Evolutionary conservation across 176 grass and related monocot species (phyloP).

Genomic region (Hordeum marinum): DNA sequence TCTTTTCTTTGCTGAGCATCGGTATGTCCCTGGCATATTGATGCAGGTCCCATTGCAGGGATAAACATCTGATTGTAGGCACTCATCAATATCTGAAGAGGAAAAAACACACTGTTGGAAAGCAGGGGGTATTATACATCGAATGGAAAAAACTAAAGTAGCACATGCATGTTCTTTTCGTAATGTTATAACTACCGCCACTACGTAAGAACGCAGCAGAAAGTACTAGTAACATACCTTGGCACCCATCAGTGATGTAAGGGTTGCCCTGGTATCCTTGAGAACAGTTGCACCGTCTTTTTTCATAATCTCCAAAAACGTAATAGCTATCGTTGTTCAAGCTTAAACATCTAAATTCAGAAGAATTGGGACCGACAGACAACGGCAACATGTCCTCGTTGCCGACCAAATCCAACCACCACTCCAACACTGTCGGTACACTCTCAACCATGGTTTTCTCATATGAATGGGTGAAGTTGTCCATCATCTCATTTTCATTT

Average conservation of each 20-base stretch:
- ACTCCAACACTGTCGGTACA: conserved; percentile 23
- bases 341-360: conserved; percentile 17
- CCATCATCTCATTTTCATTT: background rate
- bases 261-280: conserved; percentile 31
- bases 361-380: background rate
- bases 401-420: conserved; percentile 13
- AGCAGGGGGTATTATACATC: background rate
- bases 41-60: conserved; percentile 30
- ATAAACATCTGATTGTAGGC: conserved; percentile 15
- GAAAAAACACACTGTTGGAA: background rate
- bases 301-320: background rate
- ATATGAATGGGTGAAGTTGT: background rate
- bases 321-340: background rate
- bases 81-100: background rate
- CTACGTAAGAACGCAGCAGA: background rate
- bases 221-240: background rate
- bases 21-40: conserved; percentile 33
- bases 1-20: conserved; percentile 18
- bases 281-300: conserved; percentile 29
- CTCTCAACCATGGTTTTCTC: background rate
- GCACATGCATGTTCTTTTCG: background rate
- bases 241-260: conserved; percentile 24
- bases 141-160: background rate
- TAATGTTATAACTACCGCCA: background rate
- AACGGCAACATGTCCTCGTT: background rate